phyloP scores from a whole-genome alignment of 768 basidiomycete species.

The Leccinum longicurvipes region DNA sequence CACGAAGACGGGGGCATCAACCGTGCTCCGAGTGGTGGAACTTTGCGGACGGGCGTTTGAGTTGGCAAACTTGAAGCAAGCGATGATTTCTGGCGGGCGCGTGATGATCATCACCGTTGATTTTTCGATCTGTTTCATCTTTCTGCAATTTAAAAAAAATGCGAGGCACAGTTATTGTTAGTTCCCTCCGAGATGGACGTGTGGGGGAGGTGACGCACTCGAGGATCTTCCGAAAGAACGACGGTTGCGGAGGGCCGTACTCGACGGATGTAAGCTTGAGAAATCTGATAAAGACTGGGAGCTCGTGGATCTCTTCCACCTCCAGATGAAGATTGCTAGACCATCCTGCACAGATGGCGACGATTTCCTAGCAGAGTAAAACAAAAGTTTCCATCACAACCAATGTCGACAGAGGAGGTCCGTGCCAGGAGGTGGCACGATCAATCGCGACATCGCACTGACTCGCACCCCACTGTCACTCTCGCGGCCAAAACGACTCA shows the following conservation, averaged over 20 bases:
- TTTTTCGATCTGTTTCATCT: conserved; percentile 16
- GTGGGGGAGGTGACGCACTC: conserved; percentile 15
- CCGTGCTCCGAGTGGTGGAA: neutral
- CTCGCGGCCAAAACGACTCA: too few relatives aligned
- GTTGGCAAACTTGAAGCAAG: conserved; percentile 40
- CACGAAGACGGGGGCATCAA: too few relatives aligned
- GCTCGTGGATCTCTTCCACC: conserved; percentile 47
- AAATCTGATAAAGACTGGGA: conserved; percentile 47
- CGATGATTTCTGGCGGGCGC: conserved; percentile 67
- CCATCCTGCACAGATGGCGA: conserved; percentile 58
- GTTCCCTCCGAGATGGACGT: neutral
- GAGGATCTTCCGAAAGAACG: conserved; percentile 34
- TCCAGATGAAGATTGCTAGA: conserved; percentile 50
- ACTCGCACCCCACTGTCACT: too few relatives aligned
- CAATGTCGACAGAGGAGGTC: neutral
- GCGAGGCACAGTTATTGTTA: neutral
- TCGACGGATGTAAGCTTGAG: conserved; percentile 35
- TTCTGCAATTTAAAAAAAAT: conserved; percentile 14
- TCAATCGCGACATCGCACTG: too few relatives aligned
- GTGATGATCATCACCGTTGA: conserved; percentile 52
- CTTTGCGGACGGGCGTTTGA: neutral
- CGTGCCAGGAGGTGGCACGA: too few relatives aligned
- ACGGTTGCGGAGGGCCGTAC: conserved; percentile 37
- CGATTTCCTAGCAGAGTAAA: conserved; percentile 43
- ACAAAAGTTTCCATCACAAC: neutral